Conservation (phyloP, 768 basidiomycete genomes). For the Brasilioporus rufonigricans region DNA sequence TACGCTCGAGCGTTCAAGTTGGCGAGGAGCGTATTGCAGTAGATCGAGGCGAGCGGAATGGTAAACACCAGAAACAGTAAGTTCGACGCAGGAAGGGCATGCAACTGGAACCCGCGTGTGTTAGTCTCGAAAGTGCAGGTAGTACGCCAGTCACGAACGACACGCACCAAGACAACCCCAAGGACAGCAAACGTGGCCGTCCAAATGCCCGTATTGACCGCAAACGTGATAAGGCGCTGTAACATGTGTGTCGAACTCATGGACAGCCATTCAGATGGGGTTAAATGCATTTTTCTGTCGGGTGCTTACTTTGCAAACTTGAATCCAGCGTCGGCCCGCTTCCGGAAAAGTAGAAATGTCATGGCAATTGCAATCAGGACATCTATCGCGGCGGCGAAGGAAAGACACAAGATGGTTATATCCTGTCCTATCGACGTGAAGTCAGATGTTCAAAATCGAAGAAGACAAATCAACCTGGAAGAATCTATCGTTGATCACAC, state of each 20-base stretch:
- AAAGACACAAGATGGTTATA: neutral
- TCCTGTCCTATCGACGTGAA: neutral
- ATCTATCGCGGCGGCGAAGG: conserved; percentile 1
- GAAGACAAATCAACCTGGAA: too few species aligned
- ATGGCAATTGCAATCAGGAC: conserved; percentile 8
- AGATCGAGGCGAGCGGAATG: conserved; percentile 8
- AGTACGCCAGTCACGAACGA: neutral
- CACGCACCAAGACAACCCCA: conserved; percentile 4
- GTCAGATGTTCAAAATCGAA: neutral
- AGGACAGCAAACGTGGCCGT: conserved; percentile 43
- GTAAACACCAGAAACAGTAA: neutral
- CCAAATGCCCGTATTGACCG: conserved; percentile 45
- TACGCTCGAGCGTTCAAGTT: conserved; percentile 14
- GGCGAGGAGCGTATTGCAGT: conserved; percentile 18
- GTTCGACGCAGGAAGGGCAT: neutral
- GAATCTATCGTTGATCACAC: too few species aligned
- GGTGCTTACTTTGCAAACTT: too few species aligned
- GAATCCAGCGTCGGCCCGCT: neutral
- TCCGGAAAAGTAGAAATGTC: conserved; percentile 2
- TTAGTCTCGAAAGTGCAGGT: neutral
- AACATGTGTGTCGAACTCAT: too few species aligned
- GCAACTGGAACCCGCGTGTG: neutral
- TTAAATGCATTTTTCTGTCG: too few species aligned
- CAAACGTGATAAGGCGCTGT: conserved; percentile 11
- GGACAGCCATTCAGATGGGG: too few species aligned